Evolutionary conservation across 805 yeast species (phyloP).

Genomic region (Lipomyces spencermartinsiae): DNA sequence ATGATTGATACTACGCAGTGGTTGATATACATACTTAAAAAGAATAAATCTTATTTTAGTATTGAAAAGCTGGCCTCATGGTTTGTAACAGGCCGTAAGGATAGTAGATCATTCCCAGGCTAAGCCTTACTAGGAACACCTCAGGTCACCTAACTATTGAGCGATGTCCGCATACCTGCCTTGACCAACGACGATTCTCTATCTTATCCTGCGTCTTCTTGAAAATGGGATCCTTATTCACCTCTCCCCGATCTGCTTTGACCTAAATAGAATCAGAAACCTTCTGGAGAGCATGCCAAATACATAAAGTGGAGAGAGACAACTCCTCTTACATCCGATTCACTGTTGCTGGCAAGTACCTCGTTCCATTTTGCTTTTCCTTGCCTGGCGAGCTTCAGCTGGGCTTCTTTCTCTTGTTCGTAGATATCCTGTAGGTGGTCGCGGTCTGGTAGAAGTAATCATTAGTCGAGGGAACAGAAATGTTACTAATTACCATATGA

Average conservation of each 20-base stretch:
- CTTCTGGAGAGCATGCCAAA: not conserved
- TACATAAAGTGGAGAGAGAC: not conserved
- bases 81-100: not conserved
- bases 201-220: not conserved
- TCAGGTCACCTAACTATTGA: not conserved
- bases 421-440: not conserved
- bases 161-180: not conserved
- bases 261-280: not conserved
- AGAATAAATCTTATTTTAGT: not conserved
- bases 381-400: not conserved
- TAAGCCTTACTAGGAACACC: not conserved
- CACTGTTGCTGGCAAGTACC: conserved; percentile 3
- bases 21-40: not conserved
- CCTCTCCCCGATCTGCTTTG: not conserved
- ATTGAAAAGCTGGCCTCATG: not conserved
- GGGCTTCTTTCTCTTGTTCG: conserved; percentile 1
- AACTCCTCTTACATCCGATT: conserved; percentile 1
- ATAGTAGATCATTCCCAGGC: not conserved
- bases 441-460: not conserved
- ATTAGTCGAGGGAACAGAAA: not conserved
- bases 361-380: conserved; percentile 2
- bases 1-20: not conserved
- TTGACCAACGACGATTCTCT: not conserved
- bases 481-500: not conserved
- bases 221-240: not conserved